These are phyloP conservation scores for Magnolia changhungtana DNA, from an alignment of 164 flowering plant genomes.

Conservation along the genomic window DNA sequence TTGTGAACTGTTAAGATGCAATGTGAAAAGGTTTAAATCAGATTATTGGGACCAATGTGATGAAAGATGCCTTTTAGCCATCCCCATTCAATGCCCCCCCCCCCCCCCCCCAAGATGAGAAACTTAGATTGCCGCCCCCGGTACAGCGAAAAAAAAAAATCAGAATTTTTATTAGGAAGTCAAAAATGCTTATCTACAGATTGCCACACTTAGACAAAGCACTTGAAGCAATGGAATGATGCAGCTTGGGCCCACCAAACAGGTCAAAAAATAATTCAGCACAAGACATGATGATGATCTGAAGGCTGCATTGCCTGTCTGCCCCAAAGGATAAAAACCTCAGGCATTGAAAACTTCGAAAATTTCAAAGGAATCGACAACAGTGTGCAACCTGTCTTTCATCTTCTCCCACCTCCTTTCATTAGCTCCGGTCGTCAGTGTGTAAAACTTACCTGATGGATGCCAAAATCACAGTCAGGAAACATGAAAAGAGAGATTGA, in stretches of 20 bases:
- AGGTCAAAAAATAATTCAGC: not conserved
- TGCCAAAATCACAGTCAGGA: not conserved
- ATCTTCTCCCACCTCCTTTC: constrained; percentile 96
- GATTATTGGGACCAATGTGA: not conserved
- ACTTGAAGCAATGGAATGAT: not conserved
- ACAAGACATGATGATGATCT: not conserved
- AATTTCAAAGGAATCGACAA: constrained; percentile 78
- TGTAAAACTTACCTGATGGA: constrained; percentile 81
- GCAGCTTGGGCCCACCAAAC: not conserved
- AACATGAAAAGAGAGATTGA: no score
- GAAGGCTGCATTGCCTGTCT: not conserved
- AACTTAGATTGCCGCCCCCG: no score
- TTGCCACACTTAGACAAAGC: not conserved
- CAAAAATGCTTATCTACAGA: constrained; percentile 8
- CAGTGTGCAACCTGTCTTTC: constrained; percentile 78
- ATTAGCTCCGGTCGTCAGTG: constrained; percentile 92
- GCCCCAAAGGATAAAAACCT: not conserved
- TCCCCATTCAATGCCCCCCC: not conserved
- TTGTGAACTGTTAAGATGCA: no score
- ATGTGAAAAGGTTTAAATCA: no score
- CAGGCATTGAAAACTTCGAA: constrained; percentile 52
- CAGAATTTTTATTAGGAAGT: not conserved
- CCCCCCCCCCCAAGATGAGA: no score
- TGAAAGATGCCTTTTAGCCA: not conserved
- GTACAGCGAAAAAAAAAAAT: not conserved